Conservation (phyloP, 495 filamentous ascomycete species). For the Daldinia grandis region DNA sequence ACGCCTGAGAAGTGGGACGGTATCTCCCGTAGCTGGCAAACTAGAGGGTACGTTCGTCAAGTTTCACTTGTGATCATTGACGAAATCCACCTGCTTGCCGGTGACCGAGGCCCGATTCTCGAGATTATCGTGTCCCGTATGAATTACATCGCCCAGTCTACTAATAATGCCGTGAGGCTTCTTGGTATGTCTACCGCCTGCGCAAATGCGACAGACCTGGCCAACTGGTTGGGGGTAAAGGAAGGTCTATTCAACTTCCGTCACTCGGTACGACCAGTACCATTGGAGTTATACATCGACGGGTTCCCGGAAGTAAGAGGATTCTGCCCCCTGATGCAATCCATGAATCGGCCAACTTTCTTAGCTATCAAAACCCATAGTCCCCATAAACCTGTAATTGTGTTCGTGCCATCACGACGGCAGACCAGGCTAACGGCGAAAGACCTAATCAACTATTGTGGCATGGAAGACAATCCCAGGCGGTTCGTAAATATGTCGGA, state of each 20-base stretch:
- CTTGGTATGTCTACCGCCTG: slow-evolving; percentile 99
- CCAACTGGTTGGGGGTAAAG: slow-evolving; percentile 97
- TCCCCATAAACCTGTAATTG: slow-evolving; percentile 95
- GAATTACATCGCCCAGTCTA: slow-evolving; percentile 98
- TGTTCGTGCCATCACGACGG: slow-evolving; percentile 94
- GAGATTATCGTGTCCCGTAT: slow-evolving; percentile 99
- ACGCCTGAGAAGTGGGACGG: slow-evolving; percentile 99
- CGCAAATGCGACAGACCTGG: slow-evolving; percentile 93
- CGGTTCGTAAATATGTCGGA: slow-evolving; percentile 93
- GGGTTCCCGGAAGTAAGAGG: slow-evolving; percentile 95
- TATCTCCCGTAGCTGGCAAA: slow-evolving; percentile 98
- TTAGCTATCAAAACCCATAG: slow-evolving; percentile 95
- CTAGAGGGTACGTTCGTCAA: slow-evolving; percentile 91
- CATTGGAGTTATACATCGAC: slow-evolving; percentile 94
- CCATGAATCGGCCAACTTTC: slow-evolving; percentile 98
- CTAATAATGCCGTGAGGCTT: slow-evolving; percentile 84
- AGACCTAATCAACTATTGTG: slow-evolving; percentile 95
- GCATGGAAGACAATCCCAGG: slow-evolving; percentile 97
- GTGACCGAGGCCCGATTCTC: slow-evolving; percentile 94
- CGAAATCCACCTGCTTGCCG: slow-evolving; percentile 95
- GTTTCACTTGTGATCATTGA: slow-evolving; percentile 98
- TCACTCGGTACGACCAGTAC: slow-evolving; percentile 96
- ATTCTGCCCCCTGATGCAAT: slow-evolving; percentile 98
- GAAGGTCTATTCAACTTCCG: slow-evolving; percentile 97
- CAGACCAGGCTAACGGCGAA: slow-evolving; percentile 95